Percentiles rank a stretch among this genome's conserved stretches.
Evolutionary conservation across 2,329 filamentous ascomycete genomes (phyloP).

Genomic region (Diaporthe sp.): DNA sequence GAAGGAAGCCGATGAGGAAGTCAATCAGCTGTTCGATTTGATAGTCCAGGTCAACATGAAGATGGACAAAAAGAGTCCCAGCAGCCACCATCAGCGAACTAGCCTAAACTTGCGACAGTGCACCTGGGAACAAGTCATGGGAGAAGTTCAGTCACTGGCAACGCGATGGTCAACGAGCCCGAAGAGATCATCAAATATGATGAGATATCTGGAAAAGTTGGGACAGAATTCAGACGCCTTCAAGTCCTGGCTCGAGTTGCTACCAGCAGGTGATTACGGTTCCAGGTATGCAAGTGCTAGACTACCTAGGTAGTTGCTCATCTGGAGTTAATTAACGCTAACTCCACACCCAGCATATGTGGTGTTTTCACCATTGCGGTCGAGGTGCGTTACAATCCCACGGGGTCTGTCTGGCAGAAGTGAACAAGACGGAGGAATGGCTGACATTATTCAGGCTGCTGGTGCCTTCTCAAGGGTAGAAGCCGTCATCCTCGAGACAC

Average conservation of each 20-base stretch:
- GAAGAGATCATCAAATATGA: constrained; percentile 23
- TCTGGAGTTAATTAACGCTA: background rate
- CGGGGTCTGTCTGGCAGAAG: too few relatives aligned
- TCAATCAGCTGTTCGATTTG: background rate
- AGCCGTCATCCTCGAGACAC: background rate
- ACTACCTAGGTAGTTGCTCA: background rate
- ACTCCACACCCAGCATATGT: background rate
- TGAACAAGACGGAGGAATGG: background rate
- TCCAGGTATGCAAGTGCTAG: constrained; percentile 18
- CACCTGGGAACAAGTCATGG: constrained; percentile 37
- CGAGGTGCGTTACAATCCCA: background rate
- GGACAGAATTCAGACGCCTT: constrained; percentile 36
- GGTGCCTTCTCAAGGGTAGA: constrained; percentile 19
- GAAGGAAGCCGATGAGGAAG: constrained; percentile 12
- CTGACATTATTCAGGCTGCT: background rate
- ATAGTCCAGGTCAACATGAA: constrained; percentile 9
- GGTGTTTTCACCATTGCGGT: constrained; percentile 19
- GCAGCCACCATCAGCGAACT: background rate
- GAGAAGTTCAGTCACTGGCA: constrained; percentile 29
- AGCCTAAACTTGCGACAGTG: background rate
- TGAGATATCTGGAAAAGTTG: constrained; percentile 33
- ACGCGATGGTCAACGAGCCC: constrained; percentile 22
- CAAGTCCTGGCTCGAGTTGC: constrained; percentile 33
- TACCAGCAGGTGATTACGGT: constrained; percentile 37
- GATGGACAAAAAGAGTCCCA: constrained; percentile 6